Evolutionary conservation across 2,329 filamentous ascomycete genomes (phyloP), one percentile per base, ranked within the genome.

Genomic region (Hawksworthiomyces lignivorus): DNA sequence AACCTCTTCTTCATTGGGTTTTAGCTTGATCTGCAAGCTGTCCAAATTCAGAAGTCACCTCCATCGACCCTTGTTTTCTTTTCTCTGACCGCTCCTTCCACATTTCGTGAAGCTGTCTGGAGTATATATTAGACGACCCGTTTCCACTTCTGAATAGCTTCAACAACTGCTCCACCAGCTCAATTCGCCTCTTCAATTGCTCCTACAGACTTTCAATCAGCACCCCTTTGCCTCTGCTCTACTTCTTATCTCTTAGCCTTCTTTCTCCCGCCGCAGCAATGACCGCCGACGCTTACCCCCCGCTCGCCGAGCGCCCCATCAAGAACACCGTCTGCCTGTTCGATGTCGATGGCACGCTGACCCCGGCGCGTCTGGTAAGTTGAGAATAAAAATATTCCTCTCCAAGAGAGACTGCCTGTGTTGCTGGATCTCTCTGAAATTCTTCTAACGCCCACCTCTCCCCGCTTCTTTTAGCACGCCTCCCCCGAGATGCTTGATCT

Each of bases 241-340:
- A 5, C 8, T 34, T 21, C 18, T 26, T 18, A 5, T 10, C 14
- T 11, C 20, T 8, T 10, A 24, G 7, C 18, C 29, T 11, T 22
- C 14, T 19, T n/a, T 15, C 21, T 17, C 21, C 29, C 17, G 19
- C n/a, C 44, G 43, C 40, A 19, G 43, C 43, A 37, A 30, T 34
- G 10, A 18, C 31, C 30, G 24, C 34, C 36, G 31, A 33, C 41
- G 44, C 61, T 30, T 85, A 82, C 65, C 83, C 88, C 43, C 77
- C 87, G 49, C 78, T 97, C 52, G 76, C 82, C 61, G 73, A 90
- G 56, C 87, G 92, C 53, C 86, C 87, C 32, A 69, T 96, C 64
- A 87, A 89, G 70, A 87, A 92, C 73, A 97, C 90, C 51, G 85
- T 98, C 64, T 82, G 80, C 58, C 82, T 98, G 50, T 98, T 98